Evolutionary conservation across 345 rosid species (phyloP).

Genomic region (Euphorbia pulcherrima): DNA sequence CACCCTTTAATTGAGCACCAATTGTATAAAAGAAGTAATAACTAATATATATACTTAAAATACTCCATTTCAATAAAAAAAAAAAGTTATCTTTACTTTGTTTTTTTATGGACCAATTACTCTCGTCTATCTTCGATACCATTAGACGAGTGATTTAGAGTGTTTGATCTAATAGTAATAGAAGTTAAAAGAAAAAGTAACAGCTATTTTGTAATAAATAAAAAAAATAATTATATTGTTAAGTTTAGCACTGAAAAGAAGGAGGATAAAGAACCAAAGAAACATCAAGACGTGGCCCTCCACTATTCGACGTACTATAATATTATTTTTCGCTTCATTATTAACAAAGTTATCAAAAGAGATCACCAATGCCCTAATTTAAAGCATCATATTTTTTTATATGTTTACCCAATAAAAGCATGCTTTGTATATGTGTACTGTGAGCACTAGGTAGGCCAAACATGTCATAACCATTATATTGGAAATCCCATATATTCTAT

Average conservation of each 20-base stretch:
- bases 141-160: no score
- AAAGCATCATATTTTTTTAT: no score
- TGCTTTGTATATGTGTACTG: conserved; percentile 11
- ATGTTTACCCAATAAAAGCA: no score
- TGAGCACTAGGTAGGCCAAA: conserved; percentile 2
- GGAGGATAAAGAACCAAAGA: conserved; percentile 16
- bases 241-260: conserved; percentile 41
- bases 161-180: no score
- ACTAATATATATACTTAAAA: no score
- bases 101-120: no score
- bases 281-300: conserved; percentile 31
- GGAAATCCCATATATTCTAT: conserved; percentile 5
- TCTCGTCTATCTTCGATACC: no score
- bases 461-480: conserved; percentile 5
- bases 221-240: background rate
- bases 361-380: conserved; percentile 22
- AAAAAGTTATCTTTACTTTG: no score
- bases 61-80: no score
- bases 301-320: conserved; percentile 17
- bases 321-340: conserved; percentile 19
- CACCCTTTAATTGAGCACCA: no score
- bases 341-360: conserved; percentile 13
- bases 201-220: background rate
- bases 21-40: no score
- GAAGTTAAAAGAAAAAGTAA: no score